These are phyloP conservation scores for Zea luxurians DNA, from an alignment of 176 grass and related monocot genomes.

Conservation along the genomic window DNA sequence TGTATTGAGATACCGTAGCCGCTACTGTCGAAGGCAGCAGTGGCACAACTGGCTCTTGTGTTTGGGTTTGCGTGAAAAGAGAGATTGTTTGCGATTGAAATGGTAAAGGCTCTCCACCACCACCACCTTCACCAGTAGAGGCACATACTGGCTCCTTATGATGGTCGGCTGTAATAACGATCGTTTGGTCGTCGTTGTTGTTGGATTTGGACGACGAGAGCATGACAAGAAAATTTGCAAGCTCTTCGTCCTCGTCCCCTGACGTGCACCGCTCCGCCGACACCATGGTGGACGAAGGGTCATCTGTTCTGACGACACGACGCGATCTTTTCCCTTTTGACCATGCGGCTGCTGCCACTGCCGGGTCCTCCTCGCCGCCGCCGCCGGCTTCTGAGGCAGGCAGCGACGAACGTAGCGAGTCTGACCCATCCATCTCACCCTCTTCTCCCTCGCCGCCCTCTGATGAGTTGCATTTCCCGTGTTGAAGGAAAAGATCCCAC, in stretches of 20 bases:
- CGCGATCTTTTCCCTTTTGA: slow-evolving; percentile 66
- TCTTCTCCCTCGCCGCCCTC: slow-evolving; percentile 39
- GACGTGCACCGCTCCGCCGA: background rate
- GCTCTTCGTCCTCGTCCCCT: slow-evolving; percentile 59
- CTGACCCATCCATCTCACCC: slow-evolving; percentile 10
- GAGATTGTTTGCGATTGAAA: slow-evolving; percentile 34
- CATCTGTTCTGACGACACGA: slow-evolving; percentile 28
- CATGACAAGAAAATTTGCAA: slow-evolving; percentile 72
- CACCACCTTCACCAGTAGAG: slow-evolving; percentile 32
- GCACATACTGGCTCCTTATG: slow-evolving; percentile 21
- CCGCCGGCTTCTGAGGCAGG: slow-evolving; percentile 7
- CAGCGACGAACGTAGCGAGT: slow-evolving; percentile 28
- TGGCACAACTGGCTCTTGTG: background rate
- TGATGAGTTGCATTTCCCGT: slow-evolving; percentile 57
- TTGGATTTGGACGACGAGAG: slow-evolving; percentile 50
- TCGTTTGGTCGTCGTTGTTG: slow-evolving; percentile 21
- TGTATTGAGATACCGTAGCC: slow-evolving; percentile 11
- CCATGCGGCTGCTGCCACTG: slow-evolving; percentile 33
- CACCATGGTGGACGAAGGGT: background rate
- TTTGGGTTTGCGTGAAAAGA: slow-evolving; percentile 14
- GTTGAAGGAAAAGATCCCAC: slow-evolving; percentile 68
- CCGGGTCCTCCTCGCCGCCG: slow-evolving; percentile 26
- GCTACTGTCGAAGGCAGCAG: slow-evolving; percentile 1
- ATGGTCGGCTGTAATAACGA: background rate
- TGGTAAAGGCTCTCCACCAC: slow-evolving; percentile 16